A percentile compares a stretch with the other conserved stretches of the same genome.
These are phyloP conservation scores for Daldinia childiae DNA, from an alignment of 495 filamentous ascomycete genomes.

Conservation along the genomic window DNA sequence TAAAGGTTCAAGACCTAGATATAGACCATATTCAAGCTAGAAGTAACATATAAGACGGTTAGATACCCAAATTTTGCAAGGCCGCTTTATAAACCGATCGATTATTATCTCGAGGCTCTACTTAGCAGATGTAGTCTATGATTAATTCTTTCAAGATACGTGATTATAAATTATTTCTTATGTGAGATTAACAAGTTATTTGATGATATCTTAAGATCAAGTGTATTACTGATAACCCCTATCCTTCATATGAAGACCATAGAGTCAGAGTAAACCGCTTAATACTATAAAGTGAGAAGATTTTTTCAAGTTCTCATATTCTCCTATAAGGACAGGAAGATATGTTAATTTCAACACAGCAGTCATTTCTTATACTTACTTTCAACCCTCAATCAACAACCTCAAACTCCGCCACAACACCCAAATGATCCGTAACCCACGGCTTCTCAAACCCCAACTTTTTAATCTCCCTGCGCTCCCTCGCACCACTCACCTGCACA, in stretches of 20 bases:
- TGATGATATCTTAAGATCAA: background rate
- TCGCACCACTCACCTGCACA: conserved; percentile 21
- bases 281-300: background rate
- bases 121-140: background rate
- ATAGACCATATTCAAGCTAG: background rate
- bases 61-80: background rate
- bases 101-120: background rate
- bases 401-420: conserved; percentile 50
- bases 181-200: background rate
- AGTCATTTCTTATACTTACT: background rate
- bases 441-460: conserved; percentile 44
- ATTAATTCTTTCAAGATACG: background rate
- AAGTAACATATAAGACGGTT: background rate
- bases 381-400: conserved; percentile 17
- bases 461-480: conserved; percentile 35
- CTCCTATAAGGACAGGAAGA: background rate
- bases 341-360: background rate
- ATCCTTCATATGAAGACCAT: background rate
- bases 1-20: background rate
- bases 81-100: too few relatives aligned
- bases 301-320: background rate
- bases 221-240: background rate
- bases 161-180: background rate
- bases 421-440: conserved; percentile 64
- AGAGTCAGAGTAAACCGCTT: background rate